phyloP scores from a whole-genome alignment of 176 grass and related monocot species.

The Bonia amplexicaulis region DNA sequence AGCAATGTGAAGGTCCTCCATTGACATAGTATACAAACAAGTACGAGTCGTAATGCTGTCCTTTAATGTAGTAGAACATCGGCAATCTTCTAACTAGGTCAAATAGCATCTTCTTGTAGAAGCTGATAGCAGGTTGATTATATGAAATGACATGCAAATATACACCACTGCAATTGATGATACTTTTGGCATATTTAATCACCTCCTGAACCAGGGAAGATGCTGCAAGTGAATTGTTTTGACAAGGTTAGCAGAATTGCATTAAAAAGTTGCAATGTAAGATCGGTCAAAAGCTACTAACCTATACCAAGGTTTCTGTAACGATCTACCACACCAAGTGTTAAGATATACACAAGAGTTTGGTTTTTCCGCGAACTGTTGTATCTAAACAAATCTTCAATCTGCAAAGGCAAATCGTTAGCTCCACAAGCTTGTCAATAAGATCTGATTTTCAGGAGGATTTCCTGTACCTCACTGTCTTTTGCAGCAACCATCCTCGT shows the following conservation, averaged over 20 bases:
- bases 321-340: slow-evolving; percentile 26
- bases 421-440: not conserved
- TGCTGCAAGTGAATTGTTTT: slow-evolving; percentile 49
- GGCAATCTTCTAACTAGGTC: slow-evolving; percentile 71
- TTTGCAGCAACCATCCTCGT: slow-evolving; percentile 16
- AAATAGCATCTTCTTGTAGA: slow-evolving; percentile 97
- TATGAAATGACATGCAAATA: slow-evolving; percentile 99
- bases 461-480: slow-evolving; percentile 33
- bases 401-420: slow-evolving; percentile 6
- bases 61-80: slow-evolving; percentile 89
- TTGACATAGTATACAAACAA: slow-evolving; percentile 93
- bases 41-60: slow-evolving; percentile 82
- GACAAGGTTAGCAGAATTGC: not conserved
- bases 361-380: slow-evolving; percentile 11
- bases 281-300: not conserved
- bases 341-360: slow-evolving; percentile 36
- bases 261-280: not conserved
- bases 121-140: slow-evolving; percentile 84
- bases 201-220: slow-evolving; percentile 80
- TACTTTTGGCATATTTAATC: slow-evolving; percentile 87
- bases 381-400: slow-evolving; percentile 27
- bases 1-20: slow-evolving; percentile 67
- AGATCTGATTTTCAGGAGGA: not conserved
- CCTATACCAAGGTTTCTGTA: slow-evolving; percentile 39
- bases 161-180: slow-evolving; percentile 76